Base-by-base conservation (phyloP, 1,284 basidiomycete genomes). In the Mycena citricolor region DNA sequence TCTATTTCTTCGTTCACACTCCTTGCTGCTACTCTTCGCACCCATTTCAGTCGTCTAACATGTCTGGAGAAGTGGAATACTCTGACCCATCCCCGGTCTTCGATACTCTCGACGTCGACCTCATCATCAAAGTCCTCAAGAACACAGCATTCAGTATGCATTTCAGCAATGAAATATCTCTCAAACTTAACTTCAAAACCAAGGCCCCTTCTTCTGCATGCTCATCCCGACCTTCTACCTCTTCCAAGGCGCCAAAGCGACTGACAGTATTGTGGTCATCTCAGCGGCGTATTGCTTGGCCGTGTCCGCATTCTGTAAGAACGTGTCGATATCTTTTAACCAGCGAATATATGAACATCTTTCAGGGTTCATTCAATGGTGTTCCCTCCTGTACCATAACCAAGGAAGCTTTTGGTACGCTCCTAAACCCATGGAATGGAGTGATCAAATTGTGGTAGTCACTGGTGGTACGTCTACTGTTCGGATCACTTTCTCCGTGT, bases 361-460 rank as follows among this genome's bases (percentile, higher is more conserved):
- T 41, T 4, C 41, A 92, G 89, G 83, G 81, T 66, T 76, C 49
- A 53, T 82, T 10, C 80, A 73, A 57, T 87, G 86, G 79, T 70
- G 73, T 50, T 88, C 88, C 10, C 70, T 69, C 35, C 55, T 88
- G 40, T 88, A 88, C 59, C 73, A 86, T 45, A 91, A 90, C 59
- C 83, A 85, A 59, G 77, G 76, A 16, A 82, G 70, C 53, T 59
- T 83, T 35, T 58, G 89, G 16, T 81, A 78, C 50, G 71, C 74
- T 4, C 81, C 83, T 2, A 60, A 66, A 11, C 74, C 68, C 30
- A 63, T 91, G 26, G 80, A 89, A 56, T 94, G 91, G 91, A 77
- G 77, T 25, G 81, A 90, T 34, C 88, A 97, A 64, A 79, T 94
- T 49, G 83, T 95, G 3, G 70, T 97, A 20, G 74, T 97, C 42